Evolutionary conservation across 2,329 filamentous ascomycete species (phyloP), one percentile per base, ranked within the genome.

Genomic region (Bipolaris zeicola): DNA sequence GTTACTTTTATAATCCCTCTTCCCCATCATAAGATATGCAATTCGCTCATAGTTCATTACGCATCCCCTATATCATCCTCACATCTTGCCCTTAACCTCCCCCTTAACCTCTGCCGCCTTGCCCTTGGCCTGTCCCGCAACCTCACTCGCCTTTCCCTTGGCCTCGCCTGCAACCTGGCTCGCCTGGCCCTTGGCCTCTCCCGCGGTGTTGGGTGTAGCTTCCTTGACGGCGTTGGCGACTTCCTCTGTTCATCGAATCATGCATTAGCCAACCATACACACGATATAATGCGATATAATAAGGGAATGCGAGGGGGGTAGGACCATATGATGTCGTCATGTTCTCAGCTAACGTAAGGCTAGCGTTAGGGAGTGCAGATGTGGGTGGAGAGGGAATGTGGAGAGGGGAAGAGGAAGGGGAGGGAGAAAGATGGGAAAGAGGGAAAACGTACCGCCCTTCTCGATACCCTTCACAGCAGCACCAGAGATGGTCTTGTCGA

Each of bases 401-500:
- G 20, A 20, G 18, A 37, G 33, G 42, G 16, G 13, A 22, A 41
- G 20, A 34, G 26, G 6, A 16, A 16, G 24, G 6, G 24, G 6
- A 26, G 24, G 24, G 24, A 7, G 24, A 26, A 6, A 26, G 24
- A 26, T 4, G 6, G 38, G 20, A 10, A 26, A 2, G 33, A 34
- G 26, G 6, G 26, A 51, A 22, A 61, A 80, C 85, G 57, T 82
- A 87, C 85, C 81, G 57, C 84, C 83, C 65, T 80, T 85, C 75
- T 89, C 83, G 59, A 88, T 86, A 43, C 85, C 86, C 75, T 84
- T 84, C 20, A 88, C 82, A 10, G 82, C 81, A 24, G 76, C 81
- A 70, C 85, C 78, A 0, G 83, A 81, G 34, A 86, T 79, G 20
- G 78, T 79, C 58, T 81, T 77, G 72, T 88, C 85, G 18, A 83